Base-by-base conservation (phyloP, 352 stramenopile genomes). In the Globisporangium cylindrosporum region DNA sequence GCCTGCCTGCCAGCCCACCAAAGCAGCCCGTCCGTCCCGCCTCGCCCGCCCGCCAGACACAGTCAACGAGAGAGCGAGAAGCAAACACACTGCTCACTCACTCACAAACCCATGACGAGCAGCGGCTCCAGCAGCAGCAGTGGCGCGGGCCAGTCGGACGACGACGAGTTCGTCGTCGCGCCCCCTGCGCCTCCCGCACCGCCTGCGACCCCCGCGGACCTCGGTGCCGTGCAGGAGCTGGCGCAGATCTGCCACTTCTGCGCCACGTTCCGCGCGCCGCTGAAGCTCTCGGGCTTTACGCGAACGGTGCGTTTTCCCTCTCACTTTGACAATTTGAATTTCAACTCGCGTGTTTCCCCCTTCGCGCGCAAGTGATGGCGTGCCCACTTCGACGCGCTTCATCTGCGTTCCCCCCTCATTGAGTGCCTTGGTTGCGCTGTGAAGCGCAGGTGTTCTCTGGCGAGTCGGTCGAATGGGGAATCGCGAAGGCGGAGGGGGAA, bases 231-330 rank as follows among this genome's bases (percentile, higher is more conserved):
- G 34, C 72, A 81, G 20, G 84, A 90, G 66, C 71, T 95, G 58
- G 85, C 88, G 51, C 85, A 93, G 74, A 77, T 89, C 58, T 88
- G 78, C 65, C 78, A 89, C 66, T 95, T 95, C 81, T 92, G 85
- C 63, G 43, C 72, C 62, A 83, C 82, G 15, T 95, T 95, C 71
- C 84, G 82, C 62, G 62, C 69, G 73, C 83, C 84, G 34, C 70
- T 95, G 66, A 89, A 88, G 63, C 79, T 95, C 25, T 79, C 84
- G 34, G 64, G 56, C 64, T 91, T 95, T 70, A 85, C 84, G 53
- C 81, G 88, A 68, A 89, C 82, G 84, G 88, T 95, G 86, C 65
- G 75, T 51, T 49, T 59, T 62, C 38, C 4, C 36, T 60, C n/a
- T 8, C 29, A 2, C 64, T 55, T 59, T 51, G 59, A 51, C 20